Evolutionary conservation across 805 yeast genomes (phyloP).

Genomic region (Metschnikowia santaceciliae): DNA sequence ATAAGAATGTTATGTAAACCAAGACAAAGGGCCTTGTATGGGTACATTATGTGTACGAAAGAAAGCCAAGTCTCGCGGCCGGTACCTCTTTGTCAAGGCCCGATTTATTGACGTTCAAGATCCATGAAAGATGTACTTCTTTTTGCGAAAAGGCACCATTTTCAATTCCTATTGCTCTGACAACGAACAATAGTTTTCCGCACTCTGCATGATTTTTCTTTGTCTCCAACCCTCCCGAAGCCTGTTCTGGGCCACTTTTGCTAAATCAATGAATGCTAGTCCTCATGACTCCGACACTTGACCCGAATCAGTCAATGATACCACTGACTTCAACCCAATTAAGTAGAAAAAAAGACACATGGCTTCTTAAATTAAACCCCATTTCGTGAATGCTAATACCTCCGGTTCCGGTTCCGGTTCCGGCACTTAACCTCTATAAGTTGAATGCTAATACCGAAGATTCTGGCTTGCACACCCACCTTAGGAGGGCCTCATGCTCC

Average conservation of each 20-base stretch:
- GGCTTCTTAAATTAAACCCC: no score
- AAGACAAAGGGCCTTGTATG: no score
- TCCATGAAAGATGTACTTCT: background rate
- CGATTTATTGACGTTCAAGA: background rate
- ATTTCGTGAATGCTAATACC: no score
- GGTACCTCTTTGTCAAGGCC: no score
- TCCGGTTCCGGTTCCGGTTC: no score
- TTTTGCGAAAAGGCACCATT: background rate
- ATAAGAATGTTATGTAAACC: no score
- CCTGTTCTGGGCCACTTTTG: background rate
- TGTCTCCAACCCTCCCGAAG: background rate
- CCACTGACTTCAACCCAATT: no score
- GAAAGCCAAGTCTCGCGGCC: no score
- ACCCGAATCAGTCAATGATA: no score
- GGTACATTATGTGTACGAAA: no score
- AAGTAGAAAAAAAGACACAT: no score
- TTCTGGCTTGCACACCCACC: slow-evolving; percentile 33
- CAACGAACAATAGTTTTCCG: background rate
- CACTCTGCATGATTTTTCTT: background rate
- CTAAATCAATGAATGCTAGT: slow-evolving; percentile 5
- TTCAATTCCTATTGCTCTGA: background rate
- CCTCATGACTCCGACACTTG: slow-evolving; percentile 9
- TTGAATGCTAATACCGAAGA: slow-evolving; percentile 10
- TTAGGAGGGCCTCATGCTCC: slow-evolving; percentile 43
- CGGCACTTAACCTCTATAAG: background rate